phyloP scores from a whole-genome alignment of 202 grass and related monocot genomes.

The Panicum hallii region DNA sequence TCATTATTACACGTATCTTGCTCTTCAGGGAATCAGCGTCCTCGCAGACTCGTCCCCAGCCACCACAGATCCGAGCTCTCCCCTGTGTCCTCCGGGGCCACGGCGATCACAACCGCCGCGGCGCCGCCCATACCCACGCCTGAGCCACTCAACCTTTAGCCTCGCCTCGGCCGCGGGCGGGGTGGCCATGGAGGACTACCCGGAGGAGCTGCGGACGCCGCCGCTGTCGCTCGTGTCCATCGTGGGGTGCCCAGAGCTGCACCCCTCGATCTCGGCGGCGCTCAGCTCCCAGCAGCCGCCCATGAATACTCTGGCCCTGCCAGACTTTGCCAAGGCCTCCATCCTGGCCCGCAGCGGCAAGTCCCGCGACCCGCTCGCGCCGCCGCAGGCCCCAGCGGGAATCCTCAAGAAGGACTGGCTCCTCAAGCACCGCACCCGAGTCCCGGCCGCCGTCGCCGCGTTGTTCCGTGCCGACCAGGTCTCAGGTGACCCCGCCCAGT shows the following conservation, averaged over 20 bases:
- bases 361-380: slow-evolving; percentile 84
- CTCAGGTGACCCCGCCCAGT: slow-evolving; percentile 92
- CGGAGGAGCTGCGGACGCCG: slow-evolving; percentile 98
- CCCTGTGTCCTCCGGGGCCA: slow-evolving; percentile 18
- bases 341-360: slow-evolving; percentile 68
- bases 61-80: slow-evolving; percentile 58
- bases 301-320: slow-evolving; percentile 81
- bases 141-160: background rate
- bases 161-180: slow-evolving; percentile 33
- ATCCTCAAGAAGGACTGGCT: slow-evolving; percentile 96
- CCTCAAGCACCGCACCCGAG: slow-evolving; percentile 82
- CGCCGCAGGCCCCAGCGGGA: slow-evolving; percentile 60
- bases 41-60: slow-evolving; percentile 13
- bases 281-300: slow-evolving; percentile 84
- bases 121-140: background rate
- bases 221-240: slow-evolving; percentile 76
- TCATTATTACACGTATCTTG: slow-evolving; percentile 2
- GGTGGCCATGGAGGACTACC: slow-evolving; percentile 88
- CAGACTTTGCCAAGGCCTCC: slow-evolving; percentile 82
- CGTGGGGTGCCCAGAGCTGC: slow-evolving; percentile 91
- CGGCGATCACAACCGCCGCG: slow-evolving; percentile 36
- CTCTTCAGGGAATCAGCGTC: slow-evolving; percentile 17
- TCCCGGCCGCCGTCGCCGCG: slow-evolving; percentile 72
- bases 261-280: slow-evolving; percentile 82
- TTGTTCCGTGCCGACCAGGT: slow-evolving; percentile 85